Percentiles rank a stretch among this genome's conserved stretches.
Conservation (phyloP, 495 filamentous ascomycete genomes). For the Daldinia caldariorum region DNA sequence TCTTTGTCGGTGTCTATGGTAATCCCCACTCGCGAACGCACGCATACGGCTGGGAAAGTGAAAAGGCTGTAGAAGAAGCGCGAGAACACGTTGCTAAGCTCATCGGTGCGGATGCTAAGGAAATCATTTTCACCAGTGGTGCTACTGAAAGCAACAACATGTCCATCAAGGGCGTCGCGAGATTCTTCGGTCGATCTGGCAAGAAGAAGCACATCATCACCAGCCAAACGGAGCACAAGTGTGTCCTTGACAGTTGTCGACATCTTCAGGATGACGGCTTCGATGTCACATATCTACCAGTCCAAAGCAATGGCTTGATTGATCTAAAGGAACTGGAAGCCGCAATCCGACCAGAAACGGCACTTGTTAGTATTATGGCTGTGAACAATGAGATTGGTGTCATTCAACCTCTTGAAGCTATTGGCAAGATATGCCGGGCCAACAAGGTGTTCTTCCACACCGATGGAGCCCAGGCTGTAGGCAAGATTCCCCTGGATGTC, state of each 20-base stretch:
- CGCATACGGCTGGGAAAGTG: conserved; percentile 98
- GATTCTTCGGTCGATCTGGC: conserved; percentile 89
- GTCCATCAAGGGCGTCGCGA: conserved; percentile 96
- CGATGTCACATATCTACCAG: conserved; percentile 94
- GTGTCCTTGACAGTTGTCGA: conserved; percentile 94
- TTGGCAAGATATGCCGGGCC: conserved; percentile 87
- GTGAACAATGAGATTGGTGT: conserved; percentile 99
- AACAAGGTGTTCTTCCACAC: conserved; percentile 99
- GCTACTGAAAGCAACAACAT: conserved; percentile 99
- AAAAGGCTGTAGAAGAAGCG: conserved; percentile 89
- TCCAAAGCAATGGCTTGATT: conserved; percentile 83
- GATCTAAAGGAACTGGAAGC: conserved; percentile 86
- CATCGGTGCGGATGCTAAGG: conserved; percentile 94
- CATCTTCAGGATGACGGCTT: conserved; percentile 97
- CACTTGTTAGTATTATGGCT: conserved; percentile 94
- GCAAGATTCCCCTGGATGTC: conserved; percentile 96
- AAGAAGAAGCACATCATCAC: conserved; percentile 99
- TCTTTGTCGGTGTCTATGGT: conserved; percentile 90
- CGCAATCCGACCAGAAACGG: conserved; percentile 90
- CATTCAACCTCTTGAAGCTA: conserved; percentile 92
- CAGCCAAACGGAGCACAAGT: conserved; percentile 98
- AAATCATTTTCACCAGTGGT: conserved; percentile 98
- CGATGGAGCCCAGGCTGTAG: conserved; percentile 95
- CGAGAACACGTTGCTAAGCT: conserved; percentile 83
- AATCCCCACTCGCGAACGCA: conserved; percentile 98